Percentiles rank a stretch among this genome's conserved stretches.
phyloP scores from a whole-genome alignment of 768 basidiomycete species.

The Hypholoma sublateritium region DNA sequence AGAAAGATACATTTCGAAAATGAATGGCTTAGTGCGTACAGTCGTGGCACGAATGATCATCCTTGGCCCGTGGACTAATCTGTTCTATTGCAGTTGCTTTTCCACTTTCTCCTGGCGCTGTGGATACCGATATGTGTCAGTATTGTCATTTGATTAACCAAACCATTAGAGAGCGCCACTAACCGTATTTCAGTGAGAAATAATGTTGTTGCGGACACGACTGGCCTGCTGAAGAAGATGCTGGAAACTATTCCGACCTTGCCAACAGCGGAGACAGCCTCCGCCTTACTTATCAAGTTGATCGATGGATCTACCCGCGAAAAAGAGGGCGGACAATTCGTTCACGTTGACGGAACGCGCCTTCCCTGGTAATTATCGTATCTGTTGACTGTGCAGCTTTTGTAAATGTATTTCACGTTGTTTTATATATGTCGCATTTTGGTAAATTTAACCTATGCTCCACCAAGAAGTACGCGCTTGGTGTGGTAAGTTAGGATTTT shows the following conservation, averaged over 20 bases:
- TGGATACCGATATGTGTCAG: not conserved
- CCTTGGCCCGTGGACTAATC: not conserved
- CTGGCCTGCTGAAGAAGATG: not conserved
- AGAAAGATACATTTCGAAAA: constrained; percentile 4
- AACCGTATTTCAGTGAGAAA: not conserved
- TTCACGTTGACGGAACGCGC: not conserved
- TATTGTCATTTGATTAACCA: not conserved
- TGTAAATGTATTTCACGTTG: not conserved
- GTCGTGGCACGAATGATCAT: too few relatives aligned
- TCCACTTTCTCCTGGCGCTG: not conserved
- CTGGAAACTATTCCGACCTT: not conserved
- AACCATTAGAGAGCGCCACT: not conserved
- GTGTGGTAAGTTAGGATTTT: too few relatives aligned
- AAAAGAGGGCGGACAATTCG: not conserved
- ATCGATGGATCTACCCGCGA: not conserved
- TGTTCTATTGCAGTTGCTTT: not conserved
- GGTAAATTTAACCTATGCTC: too few relatives aligned
- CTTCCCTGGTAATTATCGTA: not conserved
- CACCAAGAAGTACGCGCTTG: too few relatives aligned
- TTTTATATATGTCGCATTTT: too few relatives aligned
- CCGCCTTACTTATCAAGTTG: not conserved
- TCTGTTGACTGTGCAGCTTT: not conserved
- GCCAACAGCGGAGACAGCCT: not conserved
- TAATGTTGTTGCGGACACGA: not conserved
- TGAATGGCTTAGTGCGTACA: constrained; percentile 2